Percentiles rank a stretch among this genome's conserved stretches.
Evolutionary conservation across 495 filamentous ascomycete species (phyloP).

Genomic region (Parathielavia appendiculata): DNA sequence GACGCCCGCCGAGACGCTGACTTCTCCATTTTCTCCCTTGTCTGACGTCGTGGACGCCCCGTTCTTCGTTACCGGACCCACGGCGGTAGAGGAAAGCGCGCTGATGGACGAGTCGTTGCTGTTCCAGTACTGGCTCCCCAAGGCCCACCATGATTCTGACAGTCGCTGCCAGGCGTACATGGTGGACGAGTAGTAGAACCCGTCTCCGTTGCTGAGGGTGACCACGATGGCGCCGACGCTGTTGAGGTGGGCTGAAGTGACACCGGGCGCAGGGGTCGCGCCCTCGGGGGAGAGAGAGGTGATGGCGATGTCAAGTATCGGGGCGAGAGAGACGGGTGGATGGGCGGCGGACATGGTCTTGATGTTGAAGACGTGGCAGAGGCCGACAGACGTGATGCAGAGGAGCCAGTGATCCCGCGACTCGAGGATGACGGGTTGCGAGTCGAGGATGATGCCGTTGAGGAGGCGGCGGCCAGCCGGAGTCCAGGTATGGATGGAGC

Average conservation of each 20-base stretch:
- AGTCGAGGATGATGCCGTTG: slow-evolving; percentile 79
- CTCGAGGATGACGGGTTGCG: slow-evolving; percentile 90
- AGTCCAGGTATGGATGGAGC: slow-evolving; percentile 87
- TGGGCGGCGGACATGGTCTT: slow-evolving; percentile 78
- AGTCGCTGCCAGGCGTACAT: slow-evolving; percentile 94
- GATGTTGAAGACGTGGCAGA: slow-evolving; percentile 92
- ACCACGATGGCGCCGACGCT: slow-evolving; percentile 77
- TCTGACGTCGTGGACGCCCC: slow-evolving; percentile 1
- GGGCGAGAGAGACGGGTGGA: slow-evolving; percentile 84
- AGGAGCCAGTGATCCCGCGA: slow-evolving; percentile 84
- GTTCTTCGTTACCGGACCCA: slow-evolving; percentile 39
- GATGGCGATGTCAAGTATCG: slow-evolving; percentile 78
- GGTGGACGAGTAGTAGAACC: slow-evolving; percentile 74
- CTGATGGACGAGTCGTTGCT: slow-evolving; percentile 80
- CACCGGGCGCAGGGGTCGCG: slow-evolving; percentile 65
- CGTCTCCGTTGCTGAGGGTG: slow-evolving; percentile 86
- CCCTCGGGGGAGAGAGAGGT: slow-evolving; percentile 60
- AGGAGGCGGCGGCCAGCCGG: slow-evolving; percentile 84
- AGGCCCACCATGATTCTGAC: slow-evolving; percentile 95
- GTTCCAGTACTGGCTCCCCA: slow-evolving; percentile 97
- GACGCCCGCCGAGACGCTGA: slow-evolving; percentile 81
- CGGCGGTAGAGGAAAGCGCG: slow-evolving; percentile 66
- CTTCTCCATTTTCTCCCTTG: slow-evolving; percentile 37
- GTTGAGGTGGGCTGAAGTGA: slow-evolving; percentile 88
- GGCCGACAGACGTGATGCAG: slow-evolving; percentile 79